Conservation (phyloP, 768 basidiomycete genomes). For the Mrakia hoshinonis region DNA sequence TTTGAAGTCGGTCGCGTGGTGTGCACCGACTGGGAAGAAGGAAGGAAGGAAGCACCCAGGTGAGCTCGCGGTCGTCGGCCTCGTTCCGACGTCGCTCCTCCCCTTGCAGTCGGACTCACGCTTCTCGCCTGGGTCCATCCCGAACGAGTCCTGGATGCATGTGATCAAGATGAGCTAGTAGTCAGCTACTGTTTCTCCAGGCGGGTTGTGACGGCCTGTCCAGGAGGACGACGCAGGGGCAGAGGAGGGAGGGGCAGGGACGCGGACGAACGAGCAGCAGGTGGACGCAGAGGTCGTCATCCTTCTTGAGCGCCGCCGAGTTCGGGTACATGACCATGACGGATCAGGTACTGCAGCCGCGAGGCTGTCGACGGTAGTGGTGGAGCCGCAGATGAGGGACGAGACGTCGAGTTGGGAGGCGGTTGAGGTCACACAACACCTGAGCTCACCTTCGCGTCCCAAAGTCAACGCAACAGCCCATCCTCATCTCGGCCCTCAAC, state of each 20-base stretch:
- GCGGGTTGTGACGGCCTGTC: neutral
- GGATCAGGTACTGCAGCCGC: neutral
- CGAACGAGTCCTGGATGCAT: neutral
- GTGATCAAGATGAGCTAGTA: no score
- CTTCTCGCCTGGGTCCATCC: no score
- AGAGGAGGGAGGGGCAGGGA: neutral
- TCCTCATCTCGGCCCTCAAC: no score
- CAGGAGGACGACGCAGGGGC: neutral
- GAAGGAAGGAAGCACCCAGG: neutral
- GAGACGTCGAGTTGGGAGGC: no score
- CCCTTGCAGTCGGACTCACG: no score
- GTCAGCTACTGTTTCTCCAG: neutral
- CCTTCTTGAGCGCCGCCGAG: neutral
- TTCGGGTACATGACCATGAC: neutral
- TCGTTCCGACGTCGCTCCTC: no score
- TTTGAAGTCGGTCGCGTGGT: neutral
- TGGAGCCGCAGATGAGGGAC: no score
- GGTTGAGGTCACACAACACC: no score
- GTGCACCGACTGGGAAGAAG: neutral
- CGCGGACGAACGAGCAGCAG: neutral
- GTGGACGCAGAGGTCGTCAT: conserved; percentile 6
- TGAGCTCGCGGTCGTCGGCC: no score
- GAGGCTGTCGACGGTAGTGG: neutral
- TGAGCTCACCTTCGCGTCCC: no score
- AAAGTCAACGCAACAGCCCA: no score